Evolutionary conservation across 495 filamentous ascomycete genomes (phyloP).

Genomic region (Neurospora africana): DNA sequence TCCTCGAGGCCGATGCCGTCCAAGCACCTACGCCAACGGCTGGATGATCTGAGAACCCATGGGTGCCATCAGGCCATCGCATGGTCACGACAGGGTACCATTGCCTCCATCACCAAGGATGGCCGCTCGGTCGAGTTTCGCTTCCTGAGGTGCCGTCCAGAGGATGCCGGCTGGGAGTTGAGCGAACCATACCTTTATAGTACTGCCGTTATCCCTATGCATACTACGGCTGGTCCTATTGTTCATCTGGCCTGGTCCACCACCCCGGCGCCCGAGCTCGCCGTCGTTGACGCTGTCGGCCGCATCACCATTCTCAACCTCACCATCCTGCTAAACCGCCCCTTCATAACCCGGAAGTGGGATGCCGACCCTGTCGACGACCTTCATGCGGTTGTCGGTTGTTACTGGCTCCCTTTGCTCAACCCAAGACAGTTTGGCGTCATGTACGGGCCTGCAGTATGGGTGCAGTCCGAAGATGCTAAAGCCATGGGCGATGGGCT

Average conservation of each 20-base stretch:
- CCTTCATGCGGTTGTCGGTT: slow-evolving; percentile 63
- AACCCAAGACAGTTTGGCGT: slow-evolving; percentile 30
- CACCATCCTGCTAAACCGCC: slow-evolving; percentile 53
- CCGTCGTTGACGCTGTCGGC: slow-evolving; percentile 63
- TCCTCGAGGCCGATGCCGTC: slow-evolving; percentile 34
- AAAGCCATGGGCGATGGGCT: not conserved
- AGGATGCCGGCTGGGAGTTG: slow-evolving; percentile 68
- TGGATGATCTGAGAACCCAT: slow-evolving; percentile 67
- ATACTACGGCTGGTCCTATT: slow-evolving; percentile 43
- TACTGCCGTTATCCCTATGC: slow-evolving; percentile 22
- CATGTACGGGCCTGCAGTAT: slow-evolving; percentile 36
- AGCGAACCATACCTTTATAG: slow-evolving; percentile 44
- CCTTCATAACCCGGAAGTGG: slow-evolving; percentile 43
- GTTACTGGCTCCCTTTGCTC: slow-evolving; percentile 67
- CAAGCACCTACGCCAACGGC: slow-evolving; percentile 57
- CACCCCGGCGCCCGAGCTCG: slow-evolving; percentile 55
- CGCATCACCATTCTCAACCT: slow-evolving; percentile 59
- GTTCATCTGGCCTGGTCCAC: slow-evolving; percentile 77
- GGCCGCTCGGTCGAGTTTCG: slow-evolving; percentile 57
- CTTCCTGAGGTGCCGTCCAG: slow-evolving; percentile 57
- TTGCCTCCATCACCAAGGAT: slow-evolving; percentile 71
- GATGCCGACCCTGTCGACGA: slow-evolving; percentile 57
- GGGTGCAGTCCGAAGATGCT: slow-evolving; percentile 19
- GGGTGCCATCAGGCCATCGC: slow-evolving; percentile 82
- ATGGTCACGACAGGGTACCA: slow-evolving; percentile 83